Evolutionary conservation across 345 rosid species (phyloP).

Genomic region (Dipteronia sinensis): DNA sequence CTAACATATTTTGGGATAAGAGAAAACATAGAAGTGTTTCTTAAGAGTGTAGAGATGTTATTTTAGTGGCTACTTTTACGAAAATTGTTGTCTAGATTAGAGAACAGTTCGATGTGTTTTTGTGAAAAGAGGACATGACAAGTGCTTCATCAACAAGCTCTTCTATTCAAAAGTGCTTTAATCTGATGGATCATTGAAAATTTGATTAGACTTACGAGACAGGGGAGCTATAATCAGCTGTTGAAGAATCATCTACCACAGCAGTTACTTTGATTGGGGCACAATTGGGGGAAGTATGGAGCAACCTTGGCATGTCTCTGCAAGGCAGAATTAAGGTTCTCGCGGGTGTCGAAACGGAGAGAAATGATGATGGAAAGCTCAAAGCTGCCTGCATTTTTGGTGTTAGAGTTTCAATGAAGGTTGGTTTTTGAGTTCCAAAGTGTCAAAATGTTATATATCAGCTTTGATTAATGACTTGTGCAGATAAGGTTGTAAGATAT

Average conservation of each 20-base stretch:
- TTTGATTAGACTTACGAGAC: constrained; percentile 36
- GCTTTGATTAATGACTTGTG: not conserved
- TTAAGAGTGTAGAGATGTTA: not conserved
- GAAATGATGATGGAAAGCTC: constrained; percentile 27
- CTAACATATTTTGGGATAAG: not conserved
- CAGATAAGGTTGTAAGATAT: constrained; percentile 36
- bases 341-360: constrained; percentile 18
- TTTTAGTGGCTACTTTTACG: not conserved
- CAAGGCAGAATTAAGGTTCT: constrained; percentile 30
- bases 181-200: not conserved
- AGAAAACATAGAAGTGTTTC: not conserved
- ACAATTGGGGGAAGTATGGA: constrained; percentile 15
- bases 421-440: not conserved
- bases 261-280: constrained; percentile 32
- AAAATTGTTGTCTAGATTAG: not conserved
- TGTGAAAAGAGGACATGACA: too few relatives aligned
- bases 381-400: constrained; percentile 45
- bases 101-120: not conserved
- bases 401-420: not conserved
- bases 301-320: constrained; percentile 23
- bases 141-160: too few relatives aligned
- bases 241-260: constrained; percentile 28
- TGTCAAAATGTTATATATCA: not conserved
- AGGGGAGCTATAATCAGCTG: constrained; percentile 52
- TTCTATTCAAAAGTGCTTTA: too few relatives aligned